Conservation (phyloP, 352 stramenopile genomes). For the Globisporangium middletonii region DNA sequence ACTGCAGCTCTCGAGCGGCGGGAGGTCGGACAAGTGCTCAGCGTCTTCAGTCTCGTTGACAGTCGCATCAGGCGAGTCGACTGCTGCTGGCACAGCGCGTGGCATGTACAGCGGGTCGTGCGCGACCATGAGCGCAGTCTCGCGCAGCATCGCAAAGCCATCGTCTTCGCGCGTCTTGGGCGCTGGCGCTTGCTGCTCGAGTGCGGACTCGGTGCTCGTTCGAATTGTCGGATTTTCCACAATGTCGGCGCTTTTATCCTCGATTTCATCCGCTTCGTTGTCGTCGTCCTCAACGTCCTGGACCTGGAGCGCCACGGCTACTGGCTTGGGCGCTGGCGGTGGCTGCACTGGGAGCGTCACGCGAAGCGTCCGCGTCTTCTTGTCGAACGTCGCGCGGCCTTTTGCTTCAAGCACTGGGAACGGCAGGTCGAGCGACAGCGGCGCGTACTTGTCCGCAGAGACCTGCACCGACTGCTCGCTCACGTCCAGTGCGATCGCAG, state of each 20-base stretch:
- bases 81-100: not conserved
- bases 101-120: slow-evolving; percentile 49
- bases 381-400: slow-evolving; percentile 79
- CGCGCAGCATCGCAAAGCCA: slow-evolving; percentile 45
- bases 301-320: slow-evolving; percentile 27
- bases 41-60: not conserved
- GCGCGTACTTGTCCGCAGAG: slow-evolving; percentile 32
- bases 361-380: slow-evolving; percentile 58
- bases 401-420: slow-evolving; percentile 77
- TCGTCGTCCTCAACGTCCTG: slow-evolving; percentile 22
- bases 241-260: not conserved
- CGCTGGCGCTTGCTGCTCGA: not conserved
- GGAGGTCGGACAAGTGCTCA: slow-evolving; percentile 34
- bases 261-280: not conserved
- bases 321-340: slow-evolving; percentile 23
- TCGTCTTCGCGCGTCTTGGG: slow-evolving; percentile 22
- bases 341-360: slow-evolving; percentile 79
- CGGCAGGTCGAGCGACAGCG: slow-evolving; percentile 53
- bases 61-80: not conserved
- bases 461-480: slow-evolving; percentile 45
- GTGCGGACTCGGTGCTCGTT: not conserved
- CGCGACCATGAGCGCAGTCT: slow-evolving; percentile 61
- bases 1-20: slow-evolving; percentile 49
- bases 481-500: slow-evolving; percentile 64
- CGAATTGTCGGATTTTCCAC: not conserved